Percentiles rank a stretch among this genome's conserved stretches.
Conservation (phyloP, 208 protist genomes). For the Trypanosomatidae sp. region DNA sequence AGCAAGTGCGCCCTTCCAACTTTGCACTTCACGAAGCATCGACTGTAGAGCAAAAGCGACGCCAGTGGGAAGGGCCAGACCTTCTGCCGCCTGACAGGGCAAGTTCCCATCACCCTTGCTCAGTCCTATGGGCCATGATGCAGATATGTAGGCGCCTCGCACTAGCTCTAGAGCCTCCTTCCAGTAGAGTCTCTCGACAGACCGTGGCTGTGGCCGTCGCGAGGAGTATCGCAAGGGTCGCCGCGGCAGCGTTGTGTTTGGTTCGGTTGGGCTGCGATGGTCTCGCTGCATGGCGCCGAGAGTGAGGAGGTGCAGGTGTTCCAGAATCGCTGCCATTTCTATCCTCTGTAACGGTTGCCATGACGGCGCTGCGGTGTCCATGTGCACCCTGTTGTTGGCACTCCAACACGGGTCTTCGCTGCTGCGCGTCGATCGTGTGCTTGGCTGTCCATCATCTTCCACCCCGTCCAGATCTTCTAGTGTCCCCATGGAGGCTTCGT, state of each 20-base stretch:
- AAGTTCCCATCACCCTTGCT: neutral
- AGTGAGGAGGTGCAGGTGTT: slow-evolving; percentile 32
- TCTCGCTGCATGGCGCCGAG: slow-evolving; percentile 27
- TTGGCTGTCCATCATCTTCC: neutral
- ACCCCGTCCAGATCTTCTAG: slow-evolving; percentile 55
- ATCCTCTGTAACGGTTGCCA: slow-evolving; percentile 11
- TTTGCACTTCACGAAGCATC: slow-evolving; percentile 29
- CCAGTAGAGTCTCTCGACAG: slow-evolving; percentile 17
- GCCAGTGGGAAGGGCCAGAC: neutral
- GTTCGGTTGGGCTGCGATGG: neutral
- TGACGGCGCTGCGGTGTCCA: slow-evolving; percentile 1
- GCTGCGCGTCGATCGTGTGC: neutral
- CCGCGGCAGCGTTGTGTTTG: neutral
- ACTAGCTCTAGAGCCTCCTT: slow-evolving; percentile 25
- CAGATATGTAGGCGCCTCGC: slow-evolving; percentile 6
- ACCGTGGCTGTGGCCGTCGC: neutral
- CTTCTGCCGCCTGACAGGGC: neutral
- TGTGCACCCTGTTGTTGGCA: neutral
- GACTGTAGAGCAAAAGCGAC: slow-evolving; percentile 6
- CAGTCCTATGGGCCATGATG: neutral
- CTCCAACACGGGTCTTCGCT: neutral
- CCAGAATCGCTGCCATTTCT: slow-evolving; percentile 22
- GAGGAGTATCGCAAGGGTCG: neutral
- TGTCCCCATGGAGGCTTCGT: slow-evolving; percentile 88
- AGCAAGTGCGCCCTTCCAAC: slow-evolving; percentile 21